A percentile compares a stretch with the other conserved stretches of the same genome.
phyloP scores from a whole-genome alignment of 1,284 basidiomycete genomes.

The Entoloma clypeatum region DNA sequence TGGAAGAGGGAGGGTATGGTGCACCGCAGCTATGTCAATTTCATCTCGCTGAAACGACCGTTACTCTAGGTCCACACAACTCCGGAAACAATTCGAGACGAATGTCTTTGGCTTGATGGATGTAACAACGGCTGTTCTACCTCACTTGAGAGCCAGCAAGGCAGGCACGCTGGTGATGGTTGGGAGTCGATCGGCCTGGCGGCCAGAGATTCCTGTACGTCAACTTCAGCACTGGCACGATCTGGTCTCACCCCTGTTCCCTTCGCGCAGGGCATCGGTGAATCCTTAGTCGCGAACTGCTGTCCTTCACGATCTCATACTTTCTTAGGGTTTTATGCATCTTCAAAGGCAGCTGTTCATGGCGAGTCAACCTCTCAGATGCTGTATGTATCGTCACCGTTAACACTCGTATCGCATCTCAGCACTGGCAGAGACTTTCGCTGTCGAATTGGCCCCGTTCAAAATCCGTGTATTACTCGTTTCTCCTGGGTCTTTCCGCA shows the following conservation, averaged over 20 bases:
- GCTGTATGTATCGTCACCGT: not conserved
- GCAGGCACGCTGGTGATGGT: constrained; percentile 43
- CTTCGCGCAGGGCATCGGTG: constrained; percentile 26
- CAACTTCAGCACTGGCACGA: constrained; percentile 3
- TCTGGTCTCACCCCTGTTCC: constrained; percentile 3
- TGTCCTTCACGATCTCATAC: not conserved
- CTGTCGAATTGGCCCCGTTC: constrained; percentile 47
- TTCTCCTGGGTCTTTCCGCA: constrained; percentile 15
- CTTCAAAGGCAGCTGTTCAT: constrained; percentile 56
- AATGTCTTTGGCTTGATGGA: constrained; percentile 51
- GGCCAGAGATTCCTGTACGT: constrained; percentile 44
- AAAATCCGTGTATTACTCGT: constrained; percentile 48
- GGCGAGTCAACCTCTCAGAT: constrained; percentile 27
- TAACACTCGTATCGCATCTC: not conserved
- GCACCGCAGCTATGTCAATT: constrained; percentile 1
- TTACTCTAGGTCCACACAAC: constrained; percentile 26
- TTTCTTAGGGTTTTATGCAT: constrained; percentile 42
- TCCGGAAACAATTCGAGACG: constrained; percentile 41
- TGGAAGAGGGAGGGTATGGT: constrained; percentile 46
- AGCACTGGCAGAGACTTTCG: constrained; percentile 46
- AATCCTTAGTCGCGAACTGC: not conserved
- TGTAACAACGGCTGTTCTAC: constrained; percentile 44
- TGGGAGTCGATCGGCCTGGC: constrained; percentile 54
- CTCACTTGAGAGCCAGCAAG: constrained; percentile 40
- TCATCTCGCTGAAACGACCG: not conserved